phyloP scores from a whole-genome alignment of 768 basidiomycete genomes.

The Cystobasidium onofrii region DNA sequence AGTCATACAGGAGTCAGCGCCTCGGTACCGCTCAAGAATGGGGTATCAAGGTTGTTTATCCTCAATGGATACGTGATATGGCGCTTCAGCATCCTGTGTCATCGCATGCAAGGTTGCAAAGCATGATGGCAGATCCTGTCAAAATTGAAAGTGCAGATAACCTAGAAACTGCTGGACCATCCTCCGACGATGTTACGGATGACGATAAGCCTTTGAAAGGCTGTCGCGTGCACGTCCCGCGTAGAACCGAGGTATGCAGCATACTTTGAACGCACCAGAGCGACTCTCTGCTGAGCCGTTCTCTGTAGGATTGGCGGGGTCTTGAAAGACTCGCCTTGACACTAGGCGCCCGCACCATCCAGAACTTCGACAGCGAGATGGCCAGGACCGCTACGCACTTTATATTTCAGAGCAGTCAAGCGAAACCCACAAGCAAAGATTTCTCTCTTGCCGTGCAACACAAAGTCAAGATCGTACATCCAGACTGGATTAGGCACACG shows the following conservation, averaged over 20 bases:
- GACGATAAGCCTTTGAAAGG: neutral
- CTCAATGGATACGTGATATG: conserved; percentile 6
- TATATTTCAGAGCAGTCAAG: neutral
- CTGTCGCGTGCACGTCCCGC: neutral
- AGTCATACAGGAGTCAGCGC: neutral
- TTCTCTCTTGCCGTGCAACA: conserved; percentile 5
- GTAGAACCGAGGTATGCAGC: neutral
- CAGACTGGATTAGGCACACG: conserved; percentile 19
- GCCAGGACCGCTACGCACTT: conserved; percentile 27
- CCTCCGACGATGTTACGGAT: neutral
- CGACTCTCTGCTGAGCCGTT: neutral
- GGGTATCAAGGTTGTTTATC: neutral
- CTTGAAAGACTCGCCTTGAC: neutral
- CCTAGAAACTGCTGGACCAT: neutral
- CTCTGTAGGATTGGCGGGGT: neutral
- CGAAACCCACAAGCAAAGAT: conserved; percentile 7
- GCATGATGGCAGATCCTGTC: neutral
- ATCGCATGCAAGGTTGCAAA: neutral
- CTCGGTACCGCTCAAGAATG: conserved; percentile 9
- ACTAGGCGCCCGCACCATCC: neutral
- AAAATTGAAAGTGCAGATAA: neutral
- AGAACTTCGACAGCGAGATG: neutral
- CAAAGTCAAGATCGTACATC: conserved; percentile 18
- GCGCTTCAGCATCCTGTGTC: neutral
- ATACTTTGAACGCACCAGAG: neutral